phyloP scores from a whole-genome alignment of 2,329 filamentous ascomycete species.

The Calonectria pseudoturangicola region DNA sequence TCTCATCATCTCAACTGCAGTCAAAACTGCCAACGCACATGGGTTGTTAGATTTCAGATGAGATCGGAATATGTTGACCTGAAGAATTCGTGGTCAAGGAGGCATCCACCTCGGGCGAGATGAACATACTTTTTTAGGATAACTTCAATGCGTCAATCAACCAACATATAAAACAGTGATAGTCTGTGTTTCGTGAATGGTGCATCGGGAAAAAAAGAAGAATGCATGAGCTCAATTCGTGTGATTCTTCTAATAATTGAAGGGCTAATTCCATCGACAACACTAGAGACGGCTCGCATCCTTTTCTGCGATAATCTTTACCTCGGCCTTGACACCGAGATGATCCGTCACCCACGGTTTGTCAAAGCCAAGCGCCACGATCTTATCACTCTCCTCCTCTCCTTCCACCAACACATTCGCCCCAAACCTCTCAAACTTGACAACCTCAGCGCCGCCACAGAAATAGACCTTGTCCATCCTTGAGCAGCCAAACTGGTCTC shows the following conservation, averaged over 20 bases:
- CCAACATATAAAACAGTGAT: no score
- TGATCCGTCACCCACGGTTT: constrained; percentile 71
- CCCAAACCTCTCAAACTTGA: constrained; percentile 67
- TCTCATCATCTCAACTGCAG: no score
- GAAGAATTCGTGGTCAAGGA: no score
- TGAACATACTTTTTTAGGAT: no score
- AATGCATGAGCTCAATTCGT: not conserved
- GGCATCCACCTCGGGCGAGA: no score
- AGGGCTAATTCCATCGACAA: not conserved
- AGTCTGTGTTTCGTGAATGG: not conserved
- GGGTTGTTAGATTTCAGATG: no score
- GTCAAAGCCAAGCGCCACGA: constrained; percentile 57
- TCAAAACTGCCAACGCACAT: no score
- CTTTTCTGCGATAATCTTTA: constrained; percentile 32
- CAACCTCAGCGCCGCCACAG: constrained; percentile 59
- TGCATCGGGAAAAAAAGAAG: not conserved
- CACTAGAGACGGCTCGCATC: constrained; percentile 33
- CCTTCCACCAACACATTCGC: constrained; percentile 60
- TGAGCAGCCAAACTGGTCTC: constrained; percentile 67
- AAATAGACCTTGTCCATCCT: constrained; percentile 74
- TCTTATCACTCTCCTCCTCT: constrained; percentile 56
- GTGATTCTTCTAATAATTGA: not conserved
- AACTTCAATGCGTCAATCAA: no score
- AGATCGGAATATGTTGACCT: no score
- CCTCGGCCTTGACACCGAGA: constrained; percentile 56